These are phyloP conservation scores for Primulina huaijiensis DNA, from an alignment of 257 asterid genomes.

Conservation along the genomic window DNA sequence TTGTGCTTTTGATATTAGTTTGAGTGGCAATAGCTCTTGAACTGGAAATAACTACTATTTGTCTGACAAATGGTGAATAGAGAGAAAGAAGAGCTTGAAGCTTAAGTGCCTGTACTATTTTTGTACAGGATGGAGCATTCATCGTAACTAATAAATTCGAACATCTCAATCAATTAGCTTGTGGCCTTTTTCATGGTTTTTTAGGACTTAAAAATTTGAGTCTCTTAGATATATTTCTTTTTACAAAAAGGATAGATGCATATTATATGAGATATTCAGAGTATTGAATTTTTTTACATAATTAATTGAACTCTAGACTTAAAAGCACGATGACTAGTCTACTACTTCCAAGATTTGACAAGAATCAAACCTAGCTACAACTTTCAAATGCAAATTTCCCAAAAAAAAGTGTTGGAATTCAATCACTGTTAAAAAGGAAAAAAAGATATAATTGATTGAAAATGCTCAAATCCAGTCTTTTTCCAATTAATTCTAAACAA, in stretches of 20 bases:
- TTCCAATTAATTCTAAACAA: background rate
- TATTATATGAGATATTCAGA: too few relatives aligned
- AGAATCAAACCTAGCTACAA: background rate
- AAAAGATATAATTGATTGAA: background rate
- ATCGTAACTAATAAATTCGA: too few relatives aligned
- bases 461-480: background rate
- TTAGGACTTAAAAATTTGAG: background rate
- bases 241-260: too few relatives aligned
- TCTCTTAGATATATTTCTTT: too few relatives aligned
- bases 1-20: slow-evolving; percentile 39
- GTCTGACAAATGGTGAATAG: slow-evolving; percentile 25
- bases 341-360: background rate
- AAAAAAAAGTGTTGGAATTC: background rate
- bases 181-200: background rate
- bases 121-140: background rate
- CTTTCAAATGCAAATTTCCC: background rate
- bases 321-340: too few relatives aligned
- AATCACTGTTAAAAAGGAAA: background rate
- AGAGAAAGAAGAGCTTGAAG: slow-evolving; percentile 16
- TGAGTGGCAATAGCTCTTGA: background rate
- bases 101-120: background rate
- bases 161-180: background rate
- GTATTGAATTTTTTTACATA: too few relatives aligned
- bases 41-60: slow-evolving; percentile 28
- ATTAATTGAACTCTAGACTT: too few relatives aligned